Percentiles rank a stretch among this genome's conserved stretches.
These are phyloP conservation scores for Pseudogymnoascus sp. DNA, from an alignment of 2,329 filamentous ascomycete genomes.

Conservation along the genomic window DNA sequence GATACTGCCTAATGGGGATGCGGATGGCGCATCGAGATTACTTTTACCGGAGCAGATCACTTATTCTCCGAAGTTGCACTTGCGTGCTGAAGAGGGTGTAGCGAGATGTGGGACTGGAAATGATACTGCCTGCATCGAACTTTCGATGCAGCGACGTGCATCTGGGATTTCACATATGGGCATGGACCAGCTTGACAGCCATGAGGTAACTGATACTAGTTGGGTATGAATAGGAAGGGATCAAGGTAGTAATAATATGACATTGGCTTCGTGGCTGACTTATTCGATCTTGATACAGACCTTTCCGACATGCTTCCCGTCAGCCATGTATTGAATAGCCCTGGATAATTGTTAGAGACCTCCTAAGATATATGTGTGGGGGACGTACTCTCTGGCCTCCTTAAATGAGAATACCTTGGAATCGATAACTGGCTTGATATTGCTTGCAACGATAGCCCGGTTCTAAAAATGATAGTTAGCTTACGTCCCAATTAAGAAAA, in stretches of 20 bases:
- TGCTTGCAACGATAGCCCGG: constrained; percentile 41
- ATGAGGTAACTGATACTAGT: neutral
- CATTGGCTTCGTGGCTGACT: neutral
- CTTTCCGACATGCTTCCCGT: constrained; percentile 46
- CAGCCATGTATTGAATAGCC: constrained; percentile 46
- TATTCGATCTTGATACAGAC: constrained; percentile 34
- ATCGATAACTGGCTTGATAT: constrained; percentile 43
- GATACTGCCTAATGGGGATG: neutral
- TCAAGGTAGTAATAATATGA: neutral
- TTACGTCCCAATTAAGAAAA: neutral
- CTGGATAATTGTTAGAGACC: constrained; percentile 18
- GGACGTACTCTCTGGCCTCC: constrained; percentile 34
- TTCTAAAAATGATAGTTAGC: constrained; percentile 24
- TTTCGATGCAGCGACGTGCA: constrained; percentile 6
- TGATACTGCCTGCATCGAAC: neutral
- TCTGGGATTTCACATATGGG: neutral
- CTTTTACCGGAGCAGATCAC: constrained; percentile 7
- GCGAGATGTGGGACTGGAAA: neutral
- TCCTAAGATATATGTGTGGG: neutral
- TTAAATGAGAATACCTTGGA: constrained; percentile 39
- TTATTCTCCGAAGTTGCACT: neutral
- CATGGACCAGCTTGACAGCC: neutral
- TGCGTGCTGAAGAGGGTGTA: neutral
- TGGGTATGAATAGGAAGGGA: neutral
- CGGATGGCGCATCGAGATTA: neutral